phyloP scores from a whole-genome alignment of 306 rosid genomes.

The Quercus robur region DNA sequence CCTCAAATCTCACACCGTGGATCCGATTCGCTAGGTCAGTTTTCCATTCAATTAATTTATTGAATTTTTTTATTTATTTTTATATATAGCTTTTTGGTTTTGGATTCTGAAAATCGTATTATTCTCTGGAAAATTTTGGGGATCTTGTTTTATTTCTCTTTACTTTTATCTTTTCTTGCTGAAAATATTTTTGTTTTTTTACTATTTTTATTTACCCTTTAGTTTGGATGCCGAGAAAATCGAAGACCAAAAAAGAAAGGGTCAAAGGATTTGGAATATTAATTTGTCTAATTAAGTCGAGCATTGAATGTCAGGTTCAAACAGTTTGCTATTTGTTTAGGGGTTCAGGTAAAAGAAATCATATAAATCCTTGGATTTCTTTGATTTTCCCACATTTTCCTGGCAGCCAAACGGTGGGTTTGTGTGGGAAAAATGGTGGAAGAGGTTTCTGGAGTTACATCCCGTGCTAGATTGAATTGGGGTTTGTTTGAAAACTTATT shows the following conservation, averaged over 20 bases:
- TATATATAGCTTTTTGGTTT: background rate
- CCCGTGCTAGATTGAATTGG: background rate
- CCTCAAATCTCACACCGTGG: background rate
- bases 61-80: no score
- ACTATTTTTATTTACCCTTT: background rate
- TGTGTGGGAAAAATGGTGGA: background rate
- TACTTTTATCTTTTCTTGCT: background rate
- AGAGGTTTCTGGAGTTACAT: background rate
- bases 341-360: background rate
- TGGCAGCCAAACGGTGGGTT: background rate
- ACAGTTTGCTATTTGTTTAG: background rate
- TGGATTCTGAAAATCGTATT: background rate
- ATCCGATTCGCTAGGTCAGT: conserved; percentile 37
- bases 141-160: conserved; percentile 33
- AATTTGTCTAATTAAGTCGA: conserved; percentile 1
- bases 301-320: background rate
- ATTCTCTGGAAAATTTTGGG: background rate
- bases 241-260: background rate
- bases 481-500: background rate
- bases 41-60: background rate
- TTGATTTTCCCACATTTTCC: background rate
- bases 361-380: background rate
- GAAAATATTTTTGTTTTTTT: background rate
- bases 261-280: background rate
- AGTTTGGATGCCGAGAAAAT: background rate